Evolutionary conservation across 2,329 filamentous ascomycete species (phyloP).

Genomic region (Claviceps quebecensis): DNA sequence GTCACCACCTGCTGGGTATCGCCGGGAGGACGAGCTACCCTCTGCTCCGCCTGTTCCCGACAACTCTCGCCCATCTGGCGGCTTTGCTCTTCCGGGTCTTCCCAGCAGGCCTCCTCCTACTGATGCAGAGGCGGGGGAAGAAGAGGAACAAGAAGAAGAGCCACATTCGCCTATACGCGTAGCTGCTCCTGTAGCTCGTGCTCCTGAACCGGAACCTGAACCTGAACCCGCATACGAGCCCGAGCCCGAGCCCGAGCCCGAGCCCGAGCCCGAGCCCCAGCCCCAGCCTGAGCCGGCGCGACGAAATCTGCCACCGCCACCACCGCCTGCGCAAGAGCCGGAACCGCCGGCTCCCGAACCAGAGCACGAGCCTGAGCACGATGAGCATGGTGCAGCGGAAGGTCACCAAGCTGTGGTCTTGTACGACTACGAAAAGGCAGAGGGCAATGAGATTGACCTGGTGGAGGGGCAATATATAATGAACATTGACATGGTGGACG

Average conservation of each 20-base stretch:
- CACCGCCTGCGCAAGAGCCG: conserved; percentile 52
- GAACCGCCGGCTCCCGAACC: conserved; percentile 21
- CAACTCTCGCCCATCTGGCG: conserved; percentile 57
- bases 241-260: conserved; percentile 32
- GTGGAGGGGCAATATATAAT: conserved; percentile 77
- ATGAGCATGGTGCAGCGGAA: conserved; percentile 23
- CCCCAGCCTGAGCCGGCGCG: conserved; percentile 32
- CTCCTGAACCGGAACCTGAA: conserved; percentile 24
- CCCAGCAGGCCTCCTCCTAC: conserved; percentile 44
- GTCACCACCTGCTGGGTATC: conserved; percentile 21
- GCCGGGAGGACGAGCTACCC: conserved; percentile 23
- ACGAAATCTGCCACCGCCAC: conserved; percentile 39
- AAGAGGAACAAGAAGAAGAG: conserved; percentile 38
- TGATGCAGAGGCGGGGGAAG: conserved; percentile 28
- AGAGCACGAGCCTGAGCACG: conserved; percentile 25
- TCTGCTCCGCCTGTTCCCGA: conserved; percentile 36
- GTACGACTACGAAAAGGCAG: conserved; percentile 95
- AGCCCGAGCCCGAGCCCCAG: conserved; percentile 34
- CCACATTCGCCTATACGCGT: conserved; percentile 63
- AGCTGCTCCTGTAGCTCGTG: conserved; percentile 69
- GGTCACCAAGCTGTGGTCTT: conserved; percentile 66
- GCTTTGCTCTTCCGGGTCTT: conserved; percentile 67
- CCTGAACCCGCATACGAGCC: conserved; percentile 17
- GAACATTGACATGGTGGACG: conserved; percentile 93
- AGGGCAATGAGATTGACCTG: conserved; percentile 92